Base-by-base conservation (phyloP, 192 early-diverging fungal species). In the Backusella tarrabulga region DNA sequence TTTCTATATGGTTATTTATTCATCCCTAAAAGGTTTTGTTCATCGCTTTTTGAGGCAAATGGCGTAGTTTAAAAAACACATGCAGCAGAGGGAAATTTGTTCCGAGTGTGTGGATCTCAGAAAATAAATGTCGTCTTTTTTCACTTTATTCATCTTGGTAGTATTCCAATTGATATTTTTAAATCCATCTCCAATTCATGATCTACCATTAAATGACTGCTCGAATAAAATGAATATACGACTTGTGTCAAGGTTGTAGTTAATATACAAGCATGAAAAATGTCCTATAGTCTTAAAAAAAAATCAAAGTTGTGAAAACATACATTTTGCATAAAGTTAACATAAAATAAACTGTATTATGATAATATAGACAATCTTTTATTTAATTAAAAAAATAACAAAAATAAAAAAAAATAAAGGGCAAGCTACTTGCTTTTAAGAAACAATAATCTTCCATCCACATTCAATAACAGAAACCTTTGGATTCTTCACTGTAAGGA, bases 401-500 rank as follows among this genome's bases (percentile, higher is more conserved):
- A 19, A 60, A n/a, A 6, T n/a, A 19, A 60, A 60, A 60, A 12
- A 60, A 26, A 26, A 8, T 26, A n/a, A 6, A 50, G 7, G 7
- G 5, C 46, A 44, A 29, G 21, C 60, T 69, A 69, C 38, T 67
- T 32, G 32, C 32, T 32, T 32, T 67, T 41, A 76, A 2, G 21
- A 41, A 60, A 79, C 40, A 34, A 29, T 19, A 23, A 79, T 41
- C 3, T 42, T 56, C 78, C 78, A 79, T 34, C 60, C 73, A 44
- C 68, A 74, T 7, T 74, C 35, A 70, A 75, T 17, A 23, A 79
- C 78, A 32, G 68, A 71, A 3, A 63, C 50, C 21, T 67, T 63
- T 1, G 78, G 78, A 66, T 75, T 68, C 21, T 71, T 68, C 11
- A 79, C 75, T 7, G 40, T 67, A 3, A 79, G 19, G 19, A 50